Percentiles rank a stretch among this genome's conserved stretches.
Evolutionary conservation across 257 asterid genomes (phyloP).

Genomic region (Voacanga thouarsii): DNA sequence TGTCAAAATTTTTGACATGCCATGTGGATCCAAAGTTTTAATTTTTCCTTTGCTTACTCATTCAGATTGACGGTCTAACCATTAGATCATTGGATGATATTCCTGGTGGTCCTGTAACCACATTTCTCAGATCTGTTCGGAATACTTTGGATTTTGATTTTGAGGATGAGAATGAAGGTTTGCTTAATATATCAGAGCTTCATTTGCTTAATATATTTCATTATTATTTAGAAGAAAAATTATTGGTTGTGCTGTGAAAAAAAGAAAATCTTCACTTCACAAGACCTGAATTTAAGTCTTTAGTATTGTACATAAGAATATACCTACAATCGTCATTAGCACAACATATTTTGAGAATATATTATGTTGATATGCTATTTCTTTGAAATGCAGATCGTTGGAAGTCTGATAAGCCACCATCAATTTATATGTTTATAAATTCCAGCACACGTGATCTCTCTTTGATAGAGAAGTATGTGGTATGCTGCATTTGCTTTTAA

Average conservation of each 20-base stretch:
- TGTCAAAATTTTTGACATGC: neutral
- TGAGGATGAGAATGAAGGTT: conserved; percentile 95
- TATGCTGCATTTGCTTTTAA: conserved; percentile 39
- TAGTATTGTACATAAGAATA: neutral
- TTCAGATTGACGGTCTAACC: conserved; percentile 75
- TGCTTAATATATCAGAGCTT: conserved; percentile 2
- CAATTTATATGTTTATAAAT: conserved; percentile 76
- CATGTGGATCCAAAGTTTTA: neutral
- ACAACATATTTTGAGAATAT: neutral
- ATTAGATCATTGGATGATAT: conserved; percentile 87
- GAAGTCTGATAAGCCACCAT: conserved; percentile 77
- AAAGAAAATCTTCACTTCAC: neutral
- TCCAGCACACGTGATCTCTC: conserved; percentile 87
- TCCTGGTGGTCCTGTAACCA: conserved; percentile 76
- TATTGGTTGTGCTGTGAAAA: no score
- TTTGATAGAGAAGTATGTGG: conserved; percentile 86
- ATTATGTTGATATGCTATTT: neutral
- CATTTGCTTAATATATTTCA: neutral
- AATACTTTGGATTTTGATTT: conserved; percentile 90
- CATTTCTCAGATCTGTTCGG: conserved; percentile 71
- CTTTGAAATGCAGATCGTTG: conserved; percentile 65
- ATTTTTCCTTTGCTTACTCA: conserved; percentile 10
- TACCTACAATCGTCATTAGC: neutral
- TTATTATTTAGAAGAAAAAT: no score
- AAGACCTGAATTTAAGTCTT: neutral